phyloP scores from a whole-genome alignment of 768 basidiomycete species.

The Inosperma sp. region DNA sequence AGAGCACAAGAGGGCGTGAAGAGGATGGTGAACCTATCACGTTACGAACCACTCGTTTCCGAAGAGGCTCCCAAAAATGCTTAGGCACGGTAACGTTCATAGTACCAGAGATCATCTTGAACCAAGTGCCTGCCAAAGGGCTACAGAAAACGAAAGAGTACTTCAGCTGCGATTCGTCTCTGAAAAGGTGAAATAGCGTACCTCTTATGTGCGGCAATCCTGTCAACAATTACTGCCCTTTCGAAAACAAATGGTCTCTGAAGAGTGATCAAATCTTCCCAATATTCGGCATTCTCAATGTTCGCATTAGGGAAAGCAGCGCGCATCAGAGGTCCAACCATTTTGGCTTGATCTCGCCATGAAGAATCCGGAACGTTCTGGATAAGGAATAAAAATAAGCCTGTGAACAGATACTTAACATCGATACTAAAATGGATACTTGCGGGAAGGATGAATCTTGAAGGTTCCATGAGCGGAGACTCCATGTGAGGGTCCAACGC shows the following conservation, averaged over 20 bases:
- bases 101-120: constrained; percentile 34
- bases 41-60: constrained; percentile 25
- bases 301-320: constrained; percentile 60
- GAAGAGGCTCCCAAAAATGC: constrained; percentile 34
- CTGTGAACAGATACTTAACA: not conserved
- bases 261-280: constrained; percentile 50
- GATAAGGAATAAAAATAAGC: not conserved
- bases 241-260: constrained; percentile 56
- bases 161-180: not conserved
- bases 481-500: constrained; percentile 13
- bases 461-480: constrained; percentile 17
- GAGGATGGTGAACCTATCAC: constrained; percentile 26
- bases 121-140: constrained; percentile 23
- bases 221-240: constrained; percentile 54
- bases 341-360: constrained; percentile 59
- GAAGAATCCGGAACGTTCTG: constrained; percentile 22
- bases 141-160: constrained; percentile 16
- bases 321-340: constrained; percentile 62
- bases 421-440: constrained; percentile 6
- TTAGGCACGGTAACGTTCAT: constrained; percentile 28
- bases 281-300: constrained; percentile 55
- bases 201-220: constrained; percentile 55
- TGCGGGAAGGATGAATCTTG: constrained; percentile 36
- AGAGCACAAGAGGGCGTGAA: constrained; percentile 37
- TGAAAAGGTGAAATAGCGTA: constrained; percentile 15